Base-by-base conservation (phyloP, 805 yeast genomes). In the Phaffomyces thermotolerans region DNA sequence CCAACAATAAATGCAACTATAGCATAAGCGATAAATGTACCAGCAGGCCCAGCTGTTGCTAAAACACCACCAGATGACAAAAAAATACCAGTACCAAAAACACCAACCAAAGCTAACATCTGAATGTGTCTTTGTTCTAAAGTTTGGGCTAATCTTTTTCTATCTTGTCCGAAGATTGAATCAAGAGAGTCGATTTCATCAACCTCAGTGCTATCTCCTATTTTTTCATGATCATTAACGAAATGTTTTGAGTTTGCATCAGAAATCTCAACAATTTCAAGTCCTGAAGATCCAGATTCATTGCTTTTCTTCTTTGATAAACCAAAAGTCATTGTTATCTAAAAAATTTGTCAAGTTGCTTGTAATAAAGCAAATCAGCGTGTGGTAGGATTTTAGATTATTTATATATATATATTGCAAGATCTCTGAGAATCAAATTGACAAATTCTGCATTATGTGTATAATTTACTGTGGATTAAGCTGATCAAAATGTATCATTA, bases 61-160 rank as follows among this genome's bases (percentile, higher is more conserved):
- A 69, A 54, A 15, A 67, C 56, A 36, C 65, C 63, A 37, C 72
- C 73, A 3, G 67, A 59, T 18, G 66, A 60, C 23, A 67, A 50
- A 49, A 66, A 67, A 8, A 68, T 52, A 42, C 73, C 73, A 1
- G 73, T 68, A 41, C 73, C 74, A 47, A 69, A 60, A 43, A 71
- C 66, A 46, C 72, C 70, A 18, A 72, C 73, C 41, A 72, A 64
- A 30, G 76, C 69, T 42, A 72, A 64, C 74, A 72, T 69, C 50
- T 71, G 74, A 42, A 72, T 52, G 51, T 71, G 75, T 37, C 62
- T 48, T 37, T 54, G 60, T 18, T 57, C 44, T 20, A 55, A 38
- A 9, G 44, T 39, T 36, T 49, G 48, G 5, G 42, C 41, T 24
- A 41, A n/a, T 10, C 47, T 40, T 18, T 33, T 18, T 31, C 53